Conservation (phyloP, 176 grass and related monocot species). For the Dactylis glomerata region DNA sequence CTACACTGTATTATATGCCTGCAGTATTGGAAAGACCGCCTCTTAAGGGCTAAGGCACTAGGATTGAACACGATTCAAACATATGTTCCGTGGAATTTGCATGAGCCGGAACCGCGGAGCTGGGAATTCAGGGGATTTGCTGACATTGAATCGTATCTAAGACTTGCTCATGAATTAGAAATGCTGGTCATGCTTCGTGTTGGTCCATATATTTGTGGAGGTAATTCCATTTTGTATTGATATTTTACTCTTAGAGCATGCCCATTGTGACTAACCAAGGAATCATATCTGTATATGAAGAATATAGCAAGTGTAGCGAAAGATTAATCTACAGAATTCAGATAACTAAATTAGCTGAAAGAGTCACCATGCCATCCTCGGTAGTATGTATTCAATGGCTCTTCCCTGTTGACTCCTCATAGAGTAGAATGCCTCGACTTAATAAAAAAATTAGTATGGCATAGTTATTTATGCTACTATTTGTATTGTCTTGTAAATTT, state of each 20-base stretch:
- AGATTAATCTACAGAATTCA: neutral
- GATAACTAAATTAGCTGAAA: neutral
- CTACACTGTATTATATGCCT: slow-evolving; percentile 13
- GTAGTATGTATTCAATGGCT: neutral
- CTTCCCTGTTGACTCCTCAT: neutral
- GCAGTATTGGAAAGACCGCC: slow-evolving; percentile 92
- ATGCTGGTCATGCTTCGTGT: slow-evolving; percentile 89
- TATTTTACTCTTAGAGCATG: neutral
- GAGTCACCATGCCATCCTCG: neutral
- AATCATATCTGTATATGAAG: neutral
- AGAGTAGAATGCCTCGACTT: neutral
- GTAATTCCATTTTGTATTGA: slow-evolving; percentile 36
- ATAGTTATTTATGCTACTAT: neutral
- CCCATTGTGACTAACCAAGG: neutral
- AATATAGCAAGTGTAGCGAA: neutral
- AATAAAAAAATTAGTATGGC: neutral
- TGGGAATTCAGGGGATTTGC: slow-evolving; percentile 69
- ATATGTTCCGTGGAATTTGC: slow-evolving; percentile 93
- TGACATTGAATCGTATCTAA: slow-evolving; percentile 73
- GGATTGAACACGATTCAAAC: slow-evolving; percentile 95
- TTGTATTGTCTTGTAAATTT: neutral
- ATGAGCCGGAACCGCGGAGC: slow-evolving; percentile 62
- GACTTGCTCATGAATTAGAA: slow-evolving; percentile 78
- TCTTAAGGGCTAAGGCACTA: slow-evolving; percentile 83
- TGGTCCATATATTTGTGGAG: slow-evolving; percentile 93